These are phyloP conservation scores for Cucumis cinereus DNA, from an alignment of 306 rosid species.

Conservation along the genomic window DNA sequence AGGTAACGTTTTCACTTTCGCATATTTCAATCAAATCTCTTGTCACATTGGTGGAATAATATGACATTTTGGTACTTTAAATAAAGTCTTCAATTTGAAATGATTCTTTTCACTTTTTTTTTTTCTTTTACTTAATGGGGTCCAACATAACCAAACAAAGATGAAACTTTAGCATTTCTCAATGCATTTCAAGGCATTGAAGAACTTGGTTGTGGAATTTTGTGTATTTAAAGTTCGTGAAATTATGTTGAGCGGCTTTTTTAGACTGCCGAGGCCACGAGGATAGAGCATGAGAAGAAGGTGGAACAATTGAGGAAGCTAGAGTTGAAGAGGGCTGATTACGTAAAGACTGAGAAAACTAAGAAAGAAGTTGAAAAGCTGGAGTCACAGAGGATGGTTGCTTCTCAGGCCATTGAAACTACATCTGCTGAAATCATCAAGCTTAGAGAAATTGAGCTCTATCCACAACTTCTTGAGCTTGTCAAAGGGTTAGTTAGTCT, in stretches of 20 bases:
- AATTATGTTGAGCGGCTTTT: conserved; percentile 9
- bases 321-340: conserved; percentile 80
- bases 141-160: neutral
- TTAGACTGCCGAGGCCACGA: conserved; percentile 63
- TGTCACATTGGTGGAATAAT: conserved; percentile 1
- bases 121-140: neutral
- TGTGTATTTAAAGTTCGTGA: neutral
- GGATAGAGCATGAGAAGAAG: conserved; percentile 70
- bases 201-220: neutral
- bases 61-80: conserved; percentile 3
- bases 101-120: neutral
- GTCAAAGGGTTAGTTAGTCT: conserved; percentile 88
- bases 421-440: conserved; percentile 79
- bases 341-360: conserved; percentile 73
- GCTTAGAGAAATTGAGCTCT: conserved; percentile 68
- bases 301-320: conserved; percentile 53
- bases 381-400: conserved; percentile 89
- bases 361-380: conserved; percentile 84
- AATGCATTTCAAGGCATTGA: neutral
- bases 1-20: conserved; percentile 31
- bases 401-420: conserved; percentile 79
- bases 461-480: conserved; percentile 77
- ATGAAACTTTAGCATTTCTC: conserved; percentile 3
- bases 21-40: conserved; percentile 7
- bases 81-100: neutral